These are phyloP conservation scores for Xylaria scruposa DNA, from an alignment of 495 filamentous ascomycete genomes.

Conservation along the genomic window DNA sequence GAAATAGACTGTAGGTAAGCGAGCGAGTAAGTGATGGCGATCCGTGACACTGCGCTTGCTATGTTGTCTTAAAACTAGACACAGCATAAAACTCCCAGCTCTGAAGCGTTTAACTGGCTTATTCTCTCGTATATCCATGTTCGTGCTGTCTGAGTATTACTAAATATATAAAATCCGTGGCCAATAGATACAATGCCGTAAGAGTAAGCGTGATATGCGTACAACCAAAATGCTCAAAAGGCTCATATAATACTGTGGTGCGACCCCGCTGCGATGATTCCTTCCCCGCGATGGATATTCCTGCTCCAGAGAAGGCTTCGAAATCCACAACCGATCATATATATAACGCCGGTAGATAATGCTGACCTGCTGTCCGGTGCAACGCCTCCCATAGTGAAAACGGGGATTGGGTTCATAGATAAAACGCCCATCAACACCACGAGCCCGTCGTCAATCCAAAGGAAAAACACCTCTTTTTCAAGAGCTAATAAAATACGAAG, in stretches of 20 bases:
- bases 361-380: background rate
- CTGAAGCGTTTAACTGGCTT: background rate
- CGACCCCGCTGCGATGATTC: background rate
- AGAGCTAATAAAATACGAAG: background rate
- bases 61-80: too few relatives aligned
- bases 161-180: background rate
- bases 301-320: background rate
- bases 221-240: background rate
- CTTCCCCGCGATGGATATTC: background rate
- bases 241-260: background rate
- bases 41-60: background rate
- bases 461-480: background rate
- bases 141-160: background rate
- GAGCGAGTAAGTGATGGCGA: background rate
- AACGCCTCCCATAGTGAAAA: background rate
- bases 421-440: background rate
- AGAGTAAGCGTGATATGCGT: background rate
- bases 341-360: constrained; percentile 6
- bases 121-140: background rate
- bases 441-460: background rate
- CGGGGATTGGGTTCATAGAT: background rate
- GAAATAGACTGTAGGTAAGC: background rate
- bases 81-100: background rate
- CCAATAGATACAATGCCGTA: background rate
- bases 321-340: background rate